These are phyloP conservation scores for Poa annua DNA, from an alignment of 176 grass and related monocot genomes.

Conservation along the genomic window DNA sequence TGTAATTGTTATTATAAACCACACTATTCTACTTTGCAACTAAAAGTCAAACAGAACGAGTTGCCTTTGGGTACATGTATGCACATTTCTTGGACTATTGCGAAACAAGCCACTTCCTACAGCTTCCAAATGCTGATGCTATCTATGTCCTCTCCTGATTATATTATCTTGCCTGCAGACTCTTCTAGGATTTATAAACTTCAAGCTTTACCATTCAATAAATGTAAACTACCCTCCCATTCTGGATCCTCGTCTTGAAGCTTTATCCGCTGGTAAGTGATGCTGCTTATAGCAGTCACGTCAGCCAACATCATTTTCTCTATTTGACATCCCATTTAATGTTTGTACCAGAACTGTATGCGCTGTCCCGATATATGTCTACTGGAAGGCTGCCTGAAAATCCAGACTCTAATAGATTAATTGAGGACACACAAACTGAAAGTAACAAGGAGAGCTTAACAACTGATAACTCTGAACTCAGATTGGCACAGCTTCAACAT, in stretches of 20 bases:
- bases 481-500: constrained; percentile 89
- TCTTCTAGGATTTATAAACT: constrained; percentile 94
- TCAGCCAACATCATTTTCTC: not conserved
- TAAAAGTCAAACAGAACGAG: not conserved
- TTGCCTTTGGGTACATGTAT: not conserved
- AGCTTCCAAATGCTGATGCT: not conserved
- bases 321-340: constrained; percentile 33
- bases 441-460: constrained; percentile 49
- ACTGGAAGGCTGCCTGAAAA: constrained; percentile 50
- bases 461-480: constrained; percentile 78
- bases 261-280: constrained; percentile 81
- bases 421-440: constrained; percentile 51
- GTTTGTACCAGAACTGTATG: constrained; percentile 78
- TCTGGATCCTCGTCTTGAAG: constrained; percentile 86
- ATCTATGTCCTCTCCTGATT: constrained; percentile 41
- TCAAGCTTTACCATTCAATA: constrained; percentile 99
- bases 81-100: constrained; percentile 15
- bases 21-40: not conserved
- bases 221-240: constrained; percentile 97
- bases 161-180: constrained; percentile 58
- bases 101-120: constrained; percentile 11
- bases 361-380: constrained; percentile 78
- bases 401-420: constrained; percentile 36
- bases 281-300: constrained; percentile 16
- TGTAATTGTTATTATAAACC: not conserved